These are phyloP conservation scores for Multifurca ochricompacta DNA, from an alignment of 768 basidiomycete genomes.

Conservation along the genomic window DNA sequence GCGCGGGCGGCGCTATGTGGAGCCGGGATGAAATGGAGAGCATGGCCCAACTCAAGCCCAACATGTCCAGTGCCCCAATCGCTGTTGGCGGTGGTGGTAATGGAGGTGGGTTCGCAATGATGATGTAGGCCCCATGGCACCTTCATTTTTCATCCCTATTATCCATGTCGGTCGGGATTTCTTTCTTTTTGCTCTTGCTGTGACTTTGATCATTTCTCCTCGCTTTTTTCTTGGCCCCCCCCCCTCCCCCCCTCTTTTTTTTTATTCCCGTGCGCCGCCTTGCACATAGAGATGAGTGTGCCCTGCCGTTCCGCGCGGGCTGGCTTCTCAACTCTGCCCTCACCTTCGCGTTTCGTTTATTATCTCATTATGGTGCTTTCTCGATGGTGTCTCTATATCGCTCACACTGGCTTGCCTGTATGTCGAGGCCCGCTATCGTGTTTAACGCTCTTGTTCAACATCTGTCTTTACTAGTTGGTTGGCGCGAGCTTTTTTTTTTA, in stretches of 20 bases:
- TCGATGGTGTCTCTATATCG: background rate
- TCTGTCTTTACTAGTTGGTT: slow-evolving; percentile 16
- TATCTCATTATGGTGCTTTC: background rate
- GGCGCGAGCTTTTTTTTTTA: slow-evolving; percentile 1
- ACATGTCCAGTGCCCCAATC: slow-evolving; percentile 30
- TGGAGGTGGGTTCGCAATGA: slow-evolving; percentile 32
- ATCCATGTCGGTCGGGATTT: background rate
- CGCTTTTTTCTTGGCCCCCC: slow-evolving; percentile 8
- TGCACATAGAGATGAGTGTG: slow-evolving; percentile 6
- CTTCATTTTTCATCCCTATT: background rate
- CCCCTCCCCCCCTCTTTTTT: background rate
- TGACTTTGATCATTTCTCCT: background rate
- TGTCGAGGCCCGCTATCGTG: background rate
- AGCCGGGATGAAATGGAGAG: slow-evolving; percentile 25
- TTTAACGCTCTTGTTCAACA: slow-evolving; percentile 3
- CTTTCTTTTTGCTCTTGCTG: slow-evolving; percentile 5
- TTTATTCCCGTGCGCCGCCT: slow-evolving; percentile 1
- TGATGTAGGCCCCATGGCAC: slow-evolving; percentile 25
- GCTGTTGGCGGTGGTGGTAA: slow-evolving; percentile 32
- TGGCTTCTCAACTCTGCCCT: background rate
- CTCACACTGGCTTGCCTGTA: slow-evolving; percentile 2
- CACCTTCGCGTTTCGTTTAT: background rate
- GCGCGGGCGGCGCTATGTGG: slow-evolving; percentile 26
- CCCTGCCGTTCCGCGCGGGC: no score
- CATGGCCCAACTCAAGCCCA: slow-evolving; percentile 30